A percentile compares a stretch with the other conserved stretches of the same genome.
phyloP scores from a whole-genome alignment of 768 basidiomycete species.

The Cubamyces sp. region DNA sequence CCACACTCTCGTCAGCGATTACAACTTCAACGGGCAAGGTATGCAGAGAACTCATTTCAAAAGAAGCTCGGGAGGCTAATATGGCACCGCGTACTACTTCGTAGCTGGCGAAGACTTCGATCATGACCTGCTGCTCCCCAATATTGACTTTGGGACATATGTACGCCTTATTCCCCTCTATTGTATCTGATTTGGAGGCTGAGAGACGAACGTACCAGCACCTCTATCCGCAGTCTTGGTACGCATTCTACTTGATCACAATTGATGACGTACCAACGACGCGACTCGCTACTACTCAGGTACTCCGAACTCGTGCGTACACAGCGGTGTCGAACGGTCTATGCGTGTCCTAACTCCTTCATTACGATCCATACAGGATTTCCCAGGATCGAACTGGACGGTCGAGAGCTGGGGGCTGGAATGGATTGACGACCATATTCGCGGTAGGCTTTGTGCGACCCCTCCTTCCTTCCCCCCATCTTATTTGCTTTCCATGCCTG shows the following conservation, averaged over 20 bases:
- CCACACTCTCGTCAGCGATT: constrained; percentile 50
- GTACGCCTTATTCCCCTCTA: constrained; percentile 38
- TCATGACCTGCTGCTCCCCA: constrained; percentile 47
- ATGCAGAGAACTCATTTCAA: not conserved
- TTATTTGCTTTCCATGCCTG: not conserved
- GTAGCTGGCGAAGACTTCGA: constrained; percentile 63
- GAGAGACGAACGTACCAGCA: constrained; percentile 13
- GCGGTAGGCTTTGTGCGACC: constrained; percentile 33
- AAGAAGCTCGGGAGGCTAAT: not conserved
- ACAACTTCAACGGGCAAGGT: constrained; percentile 63
- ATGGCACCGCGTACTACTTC: not conserved
- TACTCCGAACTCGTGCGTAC: constrained; percentile 36
- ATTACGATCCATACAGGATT: constrained; percentile 38
- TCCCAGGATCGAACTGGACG: constrained; percentile 53
- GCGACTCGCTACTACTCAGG: constrained; percentile 17
- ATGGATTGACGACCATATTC: constrained; percentile 38
- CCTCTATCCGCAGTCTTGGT: constrained; percentile 33
- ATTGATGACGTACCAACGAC: too few species aligned
- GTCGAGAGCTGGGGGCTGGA: constrained; percentile 38
- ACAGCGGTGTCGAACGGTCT: not conserved
- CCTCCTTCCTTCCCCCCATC: not conserved
- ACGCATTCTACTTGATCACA: not conserved
- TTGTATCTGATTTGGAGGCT: not conserved
- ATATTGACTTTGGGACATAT: constrained; percentile 61
- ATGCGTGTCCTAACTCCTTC: not conserved